A percentile compares a stretch with the other conserved stretches of the same genome.
These are phyloP conservation scores for Endocarpon pusillum DNA, from an alignment of 495 filamentous ascomycete genomes.

Conservation along the genomic window DNA sequence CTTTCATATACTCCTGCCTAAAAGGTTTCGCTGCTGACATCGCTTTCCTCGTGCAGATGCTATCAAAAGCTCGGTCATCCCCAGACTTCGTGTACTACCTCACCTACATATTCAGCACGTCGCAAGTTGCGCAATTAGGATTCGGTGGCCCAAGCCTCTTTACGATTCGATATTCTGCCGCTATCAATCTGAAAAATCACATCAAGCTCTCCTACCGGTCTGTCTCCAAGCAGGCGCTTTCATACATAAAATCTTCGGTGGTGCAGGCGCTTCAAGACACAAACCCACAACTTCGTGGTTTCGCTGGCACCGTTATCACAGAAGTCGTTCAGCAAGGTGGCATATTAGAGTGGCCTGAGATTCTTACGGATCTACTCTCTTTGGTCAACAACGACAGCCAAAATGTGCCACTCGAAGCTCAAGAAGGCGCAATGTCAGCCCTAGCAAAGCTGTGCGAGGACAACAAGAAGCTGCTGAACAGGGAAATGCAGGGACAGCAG, in stretches of 20 bases:
- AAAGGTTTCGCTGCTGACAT: constrained; percentile 5
- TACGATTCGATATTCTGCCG: constrained; percentile 67
- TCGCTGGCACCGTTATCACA: constrained; percentile 88
- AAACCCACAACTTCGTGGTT: constrained; percentile 66
- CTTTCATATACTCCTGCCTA: constrained; percentile 8
- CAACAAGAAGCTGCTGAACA: constrained; percentile 71
- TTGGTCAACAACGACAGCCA: constrained; percentile 58
- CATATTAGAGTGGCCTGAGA: constrained; percentile 77
- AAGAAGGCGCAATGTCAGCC: constrained; percentile 88
- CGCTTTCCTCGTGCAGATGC: constrained; percentile 46
- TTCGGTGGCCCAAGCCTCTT: constrained; percentile 44
- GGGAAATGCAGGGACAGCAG: constrained; percentile 68
- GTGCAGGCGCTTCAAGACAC: constrained; percentile 65
- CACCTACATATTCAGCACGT: constrained; percentile 68
- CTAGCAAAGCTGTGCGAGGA: constrained; percentile 94
- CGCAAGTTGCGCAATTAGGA: constrained; percentile 36
- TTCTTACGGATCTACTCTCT: constrained; percentile 62
- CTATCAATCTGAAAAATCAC: constrained; percentile 89
- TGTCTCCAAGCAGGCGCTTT: constrained; percentile 49
- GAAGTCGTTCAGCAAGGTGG: constrained; percentile 76
- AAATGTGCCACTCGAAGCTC: constrained; percentile 45
- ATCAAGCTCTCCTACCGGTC: constrained; percentile 52
- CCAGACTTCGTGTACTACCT: constrained; percentile 97
- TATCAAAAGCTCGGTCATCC: constrained; percentile 72
- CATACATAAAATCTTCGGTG: constrained; percentile 62